These are phyloP conservation scores for Pseudonitzschia multiseries DNA, from an alignment of 108 stramenopile species.

Conservation along the genomic window DNA sequence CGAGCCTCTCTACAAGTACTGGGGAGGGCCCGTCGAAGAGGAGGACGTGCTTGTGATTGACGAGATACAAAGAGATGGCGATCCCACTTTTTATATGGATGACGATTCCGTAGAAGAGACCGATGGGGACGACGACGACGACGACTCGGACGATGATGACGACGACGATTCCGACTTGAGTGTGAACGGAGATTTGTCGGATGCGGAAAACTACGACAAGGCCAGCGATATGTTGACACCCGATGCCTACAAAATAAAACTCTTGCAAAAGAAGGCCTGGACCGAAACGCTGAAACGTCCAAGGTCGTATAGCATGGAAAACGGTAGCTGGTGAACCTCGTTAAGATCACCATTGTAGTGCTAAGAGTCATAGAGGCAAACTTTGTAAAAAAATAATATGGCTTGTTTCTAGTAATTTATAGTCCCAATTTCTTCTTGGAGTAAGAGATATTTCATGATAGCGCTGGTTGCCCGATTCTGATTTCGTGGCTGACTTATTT, in stretches of 20 bases:
- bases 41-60: conserved; percentile 39
- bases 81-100: conserved; percentile 26
- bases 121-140: conserved; percentile 25
- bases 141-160: conserved; percentile 38
- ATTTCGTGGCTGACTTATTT: too few relatives aligned
- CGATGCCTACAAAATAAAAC: conserved; percentile 17
- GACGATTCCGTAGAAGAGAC: conserved; percentile 6
- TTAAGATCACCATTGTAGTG: background rate
- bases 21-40: conserved; percentile 71
- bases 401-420: too few relatives aligned
- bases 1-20: conserved; percentile 83
- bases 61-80: conserved; percentile 20
- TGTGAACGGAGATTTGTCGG: background rate
- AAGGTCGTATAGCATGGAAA: conserved; percentile 49
- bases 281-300: conserved; percentile 46
- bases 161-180: conserved; percentile 11
- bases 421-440: too few relatives aligned
- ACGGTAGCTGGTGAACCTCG: conserved; percentile 53
- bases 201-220: conserved; percentile 7
- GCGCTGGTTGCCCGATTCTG: too few relatives aligned
- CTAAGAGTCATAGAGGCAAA: background rate
- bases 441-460: too few relatives aligned
- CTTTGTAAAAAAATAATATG: too few relatives aligned
- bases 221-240: conserved; percentile 25
- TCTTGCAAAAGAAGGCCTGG: conserved; percentile 37